These are phyloP conservation scores for Phialophora tarda DNA, from an alignment of 2,329 filamentous ascomycete genomes.

Conservation along the genomic window DNA sequence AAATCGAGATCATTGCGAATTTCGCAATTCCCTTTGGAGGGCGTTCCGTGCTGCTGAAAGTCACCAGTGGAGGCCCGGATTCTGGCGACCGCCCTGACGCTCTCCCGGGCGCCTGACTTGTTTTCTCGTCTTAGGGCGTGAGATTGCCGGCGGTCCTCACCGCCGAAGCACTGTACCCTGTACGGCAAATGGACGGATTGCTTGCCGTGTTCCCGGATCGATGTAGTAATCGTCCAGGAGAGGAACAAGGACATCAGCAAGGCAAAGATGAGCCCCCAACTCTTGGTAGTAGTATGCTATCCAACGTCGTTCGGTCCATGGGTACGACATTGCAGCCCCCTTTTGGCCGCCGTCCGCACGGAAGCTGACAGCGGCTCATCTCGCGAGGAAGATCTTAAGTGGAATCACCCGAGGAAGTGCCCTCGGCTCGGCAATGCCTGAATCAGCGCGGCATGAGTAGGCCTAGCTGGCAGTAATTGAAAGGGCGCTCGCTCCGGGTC, in stretches of 20 bases:
- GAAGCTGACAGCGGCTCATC: background rate
- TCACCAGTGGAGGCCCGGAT: too few relatives aligned
- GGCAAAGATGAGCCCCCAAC: background rate
- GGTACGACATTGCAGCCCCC: background rate
- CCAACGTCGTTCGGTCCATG: background rate
- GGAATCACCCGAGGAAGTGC: constrained; percentile 14
- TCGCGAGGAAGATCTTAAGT: background rate
- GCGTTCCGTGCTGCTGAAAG: background rate
- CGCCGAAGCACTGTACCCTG: too few relatives aligned
- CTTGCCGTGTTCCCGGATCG: background rate
- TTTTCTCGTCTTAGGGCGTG: too few relatives aligned
- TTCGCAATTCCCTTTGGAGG: too few relatives aligned
- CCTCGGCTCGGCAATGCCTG: constrained; percentile 13
- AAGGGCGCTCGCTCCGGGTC: background rate
- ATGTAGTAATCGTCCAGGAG: background rate
- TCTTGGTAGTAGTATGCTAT: background rate
- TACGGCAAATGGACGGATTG: background rate
- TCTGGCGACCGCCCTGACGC: too few relatives aligned
- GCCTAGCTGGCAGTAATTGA: background rate
- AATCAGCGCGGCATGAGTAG: constrained; percentile 14
- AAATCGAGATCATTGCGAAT: background rate
- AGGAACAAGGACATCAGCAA: background rate
- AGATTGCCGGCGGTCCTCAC: too few relatives aligned
- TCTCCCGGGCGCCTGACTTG: too few relatives aligned
- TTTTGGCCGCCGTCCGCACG: background rate